phyloP scores from a whole-genome alignment of 768 basidiomycete genomes.

The Leccinum truebloodii region DNA sequence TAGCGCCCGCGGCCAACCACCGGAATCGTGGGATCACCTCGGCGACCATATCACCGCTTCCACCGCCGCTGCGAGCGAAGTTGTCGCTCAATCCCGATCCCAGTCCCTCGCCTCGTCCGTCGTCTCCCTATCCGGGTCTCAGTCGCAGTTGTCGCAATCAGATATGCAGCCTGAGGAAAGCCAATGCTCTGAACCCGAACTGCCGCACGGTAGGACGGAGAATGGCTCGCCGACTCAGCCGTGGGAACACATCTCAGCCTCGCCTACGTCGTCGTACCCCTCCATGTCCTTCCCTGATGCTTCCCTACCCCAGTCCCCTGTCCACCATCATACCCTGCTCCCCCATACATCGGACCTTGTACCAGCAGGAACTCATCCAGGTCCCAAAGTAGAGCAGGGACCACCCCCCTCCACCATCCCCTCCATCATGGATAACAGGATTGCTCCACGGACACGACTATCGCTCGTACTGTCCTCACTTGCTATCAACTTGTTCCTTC shows the following conservation, averaged over 20 bases:
- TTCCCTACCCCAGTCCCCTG: conserved; percentile 51
- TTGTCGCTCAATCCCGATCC: conserved; percentile 20
- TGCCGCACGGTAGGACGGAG: conserved; percentile 16
- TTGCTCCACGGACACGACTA: conserved; percentile 66
- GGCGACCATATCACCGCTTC: conserved; percentile 31
- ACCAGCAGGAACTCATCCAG: conserved; percentile 16
- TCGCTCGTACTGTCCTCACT: conserved; percentile 71
- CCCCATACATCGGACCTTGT: conserved; percentile 9
- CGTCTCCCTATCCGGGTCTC: conserved; percentile 19
- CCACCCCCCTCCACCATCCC: conserved; percentile 52
- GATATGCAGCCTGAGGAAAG: conserved; percentile 34
- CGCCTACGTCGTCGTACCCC: conserved; percentile 66
- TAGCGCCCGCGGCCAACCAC: conserved; percentile 27
- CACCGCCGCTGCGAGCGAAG: conserved; percentile 18
- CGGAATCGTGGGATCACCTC: conserved; percentile 24
- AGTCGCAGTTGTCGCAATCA: conserved; percentile 3
- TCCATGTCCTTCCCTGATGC: conserved; percentile 75
- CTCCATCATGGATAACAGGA: conserved; percentile 66
- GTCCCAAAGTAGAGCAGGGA: conserved; percentile 24
- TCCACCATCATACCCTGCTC: conserved; percentile 25
- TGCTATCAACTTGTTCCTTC: conserved; percentile 82
- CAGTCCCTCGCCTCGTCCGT: conserved; percentile 22
- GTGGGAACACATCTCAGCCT: conserved; percentile 74
- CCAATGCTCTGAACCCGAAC: conserved; percentile 1
- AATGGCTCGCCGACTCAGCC: conserved; percentile 46